These are phyloP conservation scores for Aspergillus sp. DNA, from an alignment of 2,329 filamentous ascomycete species.

Conservation along the genomic window DNA sequence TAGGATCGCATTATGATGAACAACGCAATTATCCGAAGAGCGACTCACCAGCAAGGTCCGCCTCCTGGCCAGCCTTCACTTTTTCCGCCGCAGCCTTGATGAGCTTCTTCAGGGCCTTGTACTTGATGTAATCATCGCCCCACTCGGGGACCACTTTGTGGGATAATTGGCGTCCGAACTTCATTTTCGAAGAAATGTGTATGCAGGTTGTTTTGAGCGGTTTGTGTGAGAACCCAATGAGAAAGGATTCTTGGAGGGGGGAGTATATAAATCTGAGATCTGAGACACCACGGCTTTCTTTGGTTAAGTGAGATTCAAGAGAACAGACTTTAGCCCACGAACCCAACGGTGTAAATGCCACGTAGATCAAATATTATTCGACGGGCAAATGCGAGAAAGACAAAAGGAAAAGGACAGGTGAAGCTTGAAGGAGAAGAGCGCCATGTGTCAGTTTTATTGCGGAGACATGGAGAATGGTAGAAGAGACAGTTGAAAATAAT, in stretches of 20 bases:
- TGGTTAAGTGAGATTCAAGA: not conserved
- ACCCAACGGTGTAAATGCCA: not conserved
- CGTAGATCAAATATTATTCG: slow-evolving; percentile 10
- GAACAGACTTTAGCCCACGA: not conserved
- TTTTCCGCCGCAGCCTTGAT: slow-evolving; percentile 75
- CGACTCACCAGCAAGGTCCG: slow-evolving; percentile 85
- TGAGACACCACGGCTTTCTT: not conserved
- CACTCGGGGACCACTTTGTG: slow-evolving; percentile 55
- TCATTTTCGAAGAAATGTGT: slow-evolving; percentile 41
- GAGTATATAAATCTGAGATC: not conserved
- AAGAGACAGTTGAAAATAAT: slow-evolving; percentile 5
- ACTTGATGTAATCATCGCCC: slow-evolving; percentile 54
- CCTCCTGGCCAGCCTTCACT: slow-evolving; percentile 69
- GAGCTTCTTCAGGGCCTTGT: slow-evolving; percentile 77
- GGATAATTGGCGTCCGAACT: slow-evolving; percentile 53
- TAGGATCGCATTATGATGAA: slow-evolving; percentile 17
- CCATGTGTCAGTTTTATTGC: slow-evolving; percentile 25
- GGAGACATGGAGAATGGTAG: slow-evolving; percentile 7
- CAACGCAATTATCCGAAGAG: slow-evolving; percentile 17
- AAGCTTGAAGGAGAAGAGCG: slow-evolving; percentile 15
- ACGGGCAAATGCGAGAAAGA: slow-evolving; percentile 11
- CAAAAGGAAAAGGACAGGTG: slow-evolving; percentile 14
- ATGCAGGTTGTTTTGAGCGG: not conserved
- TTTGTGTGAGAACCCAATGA: not conserved
- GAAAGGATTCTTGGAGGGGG: not conserved